Percentiles rank a stretch among this genome's conserved stretches.
phyloP scores from a whole-genome alignment of 805 yeast species.

The Myxozyma mucilagina region DNA sequence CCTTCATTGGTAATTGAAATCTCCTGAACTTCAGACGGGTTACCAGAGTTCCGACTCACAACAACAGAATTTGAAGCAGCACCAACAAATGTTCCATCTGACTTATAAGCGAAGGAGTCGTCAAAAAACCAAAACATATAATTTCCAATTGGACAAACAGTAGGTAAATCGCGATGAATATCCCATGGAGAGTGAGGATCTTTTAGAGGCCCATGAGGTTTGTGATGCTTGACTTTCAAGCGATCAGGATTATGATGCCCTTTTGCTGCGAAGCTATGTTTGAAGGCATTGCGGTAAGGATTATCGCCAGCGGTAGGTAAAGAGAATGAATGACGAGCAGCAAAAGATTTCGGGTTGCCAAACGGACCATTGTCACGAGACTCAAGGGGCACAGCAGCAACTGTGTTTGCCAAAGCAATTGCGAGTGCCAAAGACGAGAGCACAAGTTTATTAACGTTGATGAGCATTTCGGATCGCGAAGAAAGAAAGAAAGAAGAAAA shows the following conservation, averaged over 20 bases:
- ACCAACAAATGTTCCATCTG: conserved; percentile 20
- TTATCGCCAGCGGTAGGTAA: not conserved
- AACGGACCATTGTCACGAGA: conserved; percentile 1
- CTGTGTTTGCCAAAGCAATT: not conserved
- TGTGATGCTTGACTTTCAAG: conserved; percentile 10
- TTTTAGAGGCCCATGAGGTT: conserved; percentile 1
- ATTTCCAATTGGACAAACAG: conserved; percentile 20
- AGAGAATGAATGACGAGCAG: not conserved
- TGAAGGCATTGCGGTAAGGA: not conserved
- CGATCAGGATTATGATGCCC: not conserved
- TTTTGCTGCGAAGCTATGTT: not conserved
- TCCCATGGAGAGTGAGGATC: conserved; percentile 19
- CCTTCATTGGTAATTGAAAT: conserved; percentile 14
- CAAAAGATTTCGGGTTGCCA: not conserved
- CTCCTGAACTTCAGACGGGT: conserved; percentile 15
- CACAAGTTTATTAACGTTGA: conserved; percentile 1
- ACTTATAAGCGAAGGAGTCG: conserved; percentile 21
- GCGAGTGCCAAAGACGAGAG: conserved; percentile 3
- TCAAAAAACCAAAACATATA: conserved; percentile 29
- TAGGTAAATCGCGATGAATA: conserved; percentile 20
- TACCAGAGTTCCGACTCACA: not conserved
- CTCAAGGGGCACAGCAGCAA: not conserved
- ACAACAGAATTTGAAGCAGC: conserved; percentile 25
- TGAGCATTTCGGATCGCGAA: not conserved
- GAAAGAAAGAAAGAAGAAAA: not conserved